Conservation (phyloP, 805 yeast species). For the Lipomyces yamadae region DNA sequence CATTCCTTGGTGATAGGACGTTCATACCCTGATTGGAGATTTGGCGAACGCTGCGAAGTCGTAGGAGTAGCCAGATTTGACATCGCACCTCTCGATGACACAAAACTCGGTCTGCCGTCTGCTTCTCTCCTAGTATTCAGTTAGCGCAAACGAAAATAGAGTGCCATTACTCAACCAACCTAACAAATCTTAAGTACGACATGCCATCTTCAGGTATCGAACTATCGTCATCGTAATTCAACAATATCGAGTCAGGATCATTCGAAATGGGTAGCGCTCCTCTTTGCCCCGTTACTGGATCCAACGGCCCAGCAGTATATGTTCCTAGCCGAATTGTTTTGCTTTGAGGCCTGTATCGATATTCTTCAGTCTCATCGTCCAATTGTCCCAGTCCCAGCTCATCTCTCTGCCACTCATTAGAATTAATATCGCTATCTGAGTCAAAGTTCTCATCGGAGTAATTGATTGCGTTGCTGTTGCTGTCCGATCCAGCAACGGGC, state of each 20-base stretch:
- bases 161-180: conserved; percentile 8
- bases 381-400: conserved; percentile 17
- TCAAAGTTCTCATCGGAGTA: conserved; percentile 13
- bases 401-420: conserved; percentile 7
- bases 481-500: not conserved
- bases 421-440: not conserved
- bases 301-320: conserved; percentile 40
- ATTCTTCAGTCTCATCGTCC: conserved; percentile 19
- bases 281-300: conserved; percentile 42
- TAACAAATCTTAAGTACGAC: conserved; percentile 28
- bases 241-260: not conserved
- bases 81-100: not conserved
- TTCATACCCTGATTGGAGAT: not conserved
- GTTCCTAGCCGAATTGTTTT: conserved; percentile 27
- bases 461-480: conserved; percentile 13
- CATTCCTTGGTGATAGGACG: conserved; percentile 16
- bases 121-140: conserved; percentile 25
- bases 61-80: not conserved
- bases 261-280: conserved; percentile 42
- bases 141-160: not conserved
- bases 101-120: conserved; percentile 26
- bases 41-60: not conserved
- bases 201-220: conserved; percentile 28
- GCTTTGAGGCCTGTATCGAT: conserved; percentile 16
- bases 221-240: conserved; percentile 26